These are phyloP conservation scores for Vitis hybrid DNA, from an alignment of 177 flowering plant genomes.

Conservation along the genomic window DNA sequence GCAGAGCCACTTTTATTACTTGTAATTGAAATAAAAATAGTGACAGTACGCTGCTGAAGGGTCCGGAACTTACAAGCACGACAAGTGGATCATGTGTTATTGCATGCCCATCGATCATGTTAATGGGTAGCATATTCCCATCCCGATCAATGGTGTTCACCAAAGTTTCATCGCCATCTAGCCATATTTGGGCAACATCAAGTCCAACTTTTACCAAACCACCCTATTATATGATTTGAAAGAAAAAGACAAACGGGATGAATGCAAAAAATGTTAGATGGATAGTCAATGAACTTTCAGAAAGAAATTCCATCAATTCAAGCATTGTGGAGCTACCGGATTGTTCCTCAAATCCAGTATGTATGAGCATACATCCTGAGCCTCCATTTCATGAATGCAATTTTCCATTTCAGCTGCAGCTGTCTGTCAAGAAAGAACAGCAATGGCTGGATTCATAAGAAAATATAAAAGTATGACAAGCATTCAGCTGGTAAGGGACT, in stretches of 20 bases:
- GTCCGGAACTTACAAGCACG: conserved; percentile 67
- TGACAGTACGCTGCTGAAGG: not conserved
- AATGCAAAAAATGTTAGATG: not conserved
- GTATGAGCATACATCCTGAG: conserved; percentile 81
- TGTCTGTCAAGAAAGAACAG: conserved; percentile 39
- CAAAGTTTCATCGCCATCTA: conserved; percentile 96
- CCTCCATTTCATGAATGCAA: conserved; percentile 78
- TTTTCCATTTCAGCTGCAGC: conserved; percentile 89
- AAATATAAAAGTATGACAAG: not conserved
- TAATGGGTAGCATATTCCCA: conserved; percentile 80
- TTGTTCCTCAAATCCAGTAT: conserved; percentile 91
- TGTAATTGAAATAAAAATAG: too few relatives aligned
- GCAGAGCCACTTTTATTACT: too few relatives aligned
- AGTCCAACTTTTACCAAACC: conserved; percentile 92
- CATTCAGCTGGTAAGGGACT: too few relatives aligned
- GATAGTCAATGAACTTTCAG: not conserved
- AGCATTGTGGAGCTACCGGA: conserved; percentile 51
- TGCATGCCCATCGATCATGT: conserved; percentile 85
- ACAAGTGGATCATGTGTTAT: conserved; percentile 94
- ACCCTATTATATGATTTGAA: conserved; percentile 46
- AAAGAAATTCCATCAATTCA: not conserved
- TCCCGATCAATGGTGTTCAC: conserved; percentile 89
- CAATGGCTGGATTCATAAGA: not conserved
- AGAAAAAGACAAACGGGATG: not conserved
- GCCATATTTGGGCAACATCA: conserved; percentile 97